A percentile compares a stretch with the other conserved stretches of the same genome.
phyloP scores from a whole-genome alignment of 768 basidiomycete genomes.

The Daedaleopsis sinensis region DNA sequence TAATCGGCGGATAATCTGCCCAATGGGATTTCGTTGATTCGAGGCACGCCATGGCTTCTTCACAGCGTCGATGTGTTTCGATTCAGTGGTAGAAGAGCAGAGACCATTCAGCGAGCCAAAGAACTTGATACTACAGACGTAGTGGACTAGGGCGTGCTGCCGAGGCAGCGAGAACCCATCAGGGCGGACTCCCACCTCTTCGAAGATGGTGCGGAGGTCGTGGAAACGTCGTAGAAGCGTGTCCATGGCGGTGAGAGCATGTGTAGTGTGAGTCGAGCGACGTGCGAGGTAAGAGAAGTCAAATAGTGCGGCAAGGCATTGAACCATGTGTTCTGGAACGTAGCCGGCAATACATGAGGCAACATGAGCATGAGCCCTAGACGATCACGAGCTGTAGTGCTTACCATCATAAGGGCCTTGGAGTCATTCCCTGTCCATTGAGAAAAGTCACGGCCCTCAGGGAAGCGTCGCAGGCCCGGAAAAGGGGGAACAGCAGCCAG shows the following conservation, averaged over 20 bases:
- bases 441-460: constrained; percentile 27
- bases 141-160: constrained; percentile 22
- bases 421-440: constrained; percentile 34
- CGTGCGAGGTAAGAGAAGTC: constrained; percentile 30
- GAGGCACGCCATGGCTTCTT: constrained; percentile 27
- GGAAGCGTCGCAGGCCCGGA: constrained; percentile 26
- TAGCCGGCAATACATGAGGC: constrained; percentile 20
- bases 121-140: constrained; percentile 8
- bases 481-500: constrained; percentile 24
- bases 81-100: constrained; percentile 31
- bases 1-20: constrained; percentile 24
- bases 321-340: constrained; percentile 21
- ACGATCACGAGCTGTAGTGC: background rate
- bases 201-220: constrained; percentile 18
- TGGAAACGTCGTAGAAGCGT: constrained; percentile 17
- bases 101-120: constrained; percentile 30
- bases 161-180: constrained; percentile 20
- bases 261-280: background rate
- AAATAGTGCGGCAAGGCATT: constrained; percentile 15
- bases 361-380: constrained; percentile 32
- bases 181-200: background rate
- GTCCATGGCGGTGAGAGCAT: background rate
- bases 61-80: constrained; percentile 27
- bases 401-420: constrained; percentile 32
- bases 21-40: constrained; percentile 16